Conservation (phyloP, 306 rosid species). For the Myrica gale region DNA sequence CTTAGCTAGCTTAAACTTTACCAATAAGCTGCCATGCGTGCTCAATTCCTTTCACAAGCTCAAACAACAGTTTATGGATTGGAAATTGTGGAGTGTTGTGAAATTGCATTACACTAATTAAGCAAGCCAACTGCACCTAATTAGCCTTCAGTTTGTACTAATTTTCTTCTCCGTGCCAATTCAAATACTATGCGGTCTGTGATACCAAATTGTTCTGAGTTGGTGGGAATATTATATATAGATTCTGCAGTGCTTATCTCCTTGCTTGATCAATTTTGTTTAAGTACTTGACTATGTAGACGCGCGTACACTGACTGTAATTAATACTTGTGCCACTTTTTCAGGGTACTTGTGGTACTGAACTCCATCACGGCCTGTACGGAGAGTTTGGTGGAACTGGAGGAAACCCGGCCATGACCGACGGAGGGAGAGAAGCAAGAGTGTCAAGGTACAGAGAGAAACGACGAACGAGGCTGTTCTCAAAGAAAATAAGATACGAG, state of each 20-base stretch:
- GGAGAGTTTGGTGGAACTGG: slow-evolving; percentile 48
- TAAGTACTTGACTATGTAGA: too few species aligned
- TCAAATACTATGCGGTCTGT: too few species aligned
- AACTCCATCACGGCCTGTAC: slow-evolving; percentile 17
- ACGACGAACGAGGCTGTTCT: slow-evolving; percentile 77
- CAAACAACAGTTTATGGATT: neutral
- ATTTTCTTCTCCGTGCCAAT: too few species aligned
- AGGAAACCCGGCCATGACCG: slow-evolving; percentile 37
- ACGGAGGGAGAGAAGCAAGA: slow-evolving; percentile 84
- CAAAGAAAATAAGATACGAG: slow-evolving; percentile 94
- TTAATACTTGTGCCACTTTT: neutral
- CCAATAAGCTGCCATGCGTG: neutral
- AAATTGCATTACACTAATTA: too few species aligned
- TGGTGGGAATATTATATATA: too few species aligned
- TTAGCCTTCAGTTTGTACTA: too few species aligned
- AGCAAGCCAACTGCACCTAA: too few species aligned
- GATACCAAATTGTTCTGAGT: too few species aligned
- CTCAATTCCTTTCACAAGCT: neutral
- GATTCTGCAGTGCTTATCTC: too few species aligned
- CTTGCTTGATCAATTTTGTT: too few species aligned
- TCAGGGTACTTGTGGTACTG: slow-evolving; percentile 44
- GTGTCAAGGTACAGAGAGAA: slow-evolving; percentile 88
- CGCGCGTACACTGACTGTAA: too few species aligned
- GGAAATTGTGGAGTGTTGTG: too few species aligned
- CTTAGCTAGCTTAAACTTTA: neutral